A percentile compares a stretch with the other conserved stretches of the same genome.
phyloP scores from a whole-genome alignment of 805 yeast species.

The Candida oleophila region DNA sequence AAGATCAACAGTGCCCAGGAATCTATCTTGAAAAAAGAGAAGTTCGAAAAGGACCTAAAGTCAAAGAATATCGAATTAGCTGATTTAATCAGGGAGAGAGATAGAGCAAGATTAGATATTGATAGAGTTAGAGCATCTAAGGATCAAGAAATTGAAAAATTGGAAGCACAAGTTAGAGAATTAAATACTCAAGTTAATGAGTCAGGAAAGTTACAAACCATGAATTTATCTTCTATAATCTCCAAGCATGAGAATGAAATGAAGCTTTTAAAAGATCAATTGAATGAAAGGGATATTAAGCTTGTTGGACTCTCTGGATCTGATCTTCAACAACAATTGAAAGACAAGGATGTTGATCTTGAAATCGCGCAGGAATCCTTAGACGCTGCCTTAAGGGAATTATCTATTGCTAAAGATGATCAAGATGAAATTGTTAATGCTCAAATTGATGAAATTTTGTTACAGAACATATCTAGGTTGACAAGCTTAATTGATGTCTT shows the following conservation, averaged over 20 bases:
- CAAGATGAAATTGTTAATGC: constrained; percentile 55
- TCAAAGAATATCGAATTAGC: constrained; percentile 86
- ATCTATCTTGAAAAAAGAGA: constrained; percentile 79
- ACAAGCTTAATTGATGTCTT: constrained; percentile 65
- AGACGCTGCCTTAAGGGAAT: constrained; percentile 65
- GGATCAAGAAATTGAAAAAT: constrained; percentile 61
- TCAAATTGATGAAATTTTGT: constrained; percentile 53
- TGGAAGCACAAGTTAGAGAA: constrained; percentile 64
- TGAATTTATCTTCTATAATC: constrained; percentile 59
- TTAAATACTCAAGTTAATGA: constrained; percentile 57
- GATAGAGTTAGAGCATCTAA: constrained; percentile 68
- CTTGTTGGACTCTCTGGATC: constrained; percentile 23
- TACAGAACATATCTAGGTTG: constrained; percentile 49
- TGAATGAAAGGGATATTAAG: constrained; percentile 34
- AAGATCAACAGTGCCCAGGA: constrained; percentile 89
- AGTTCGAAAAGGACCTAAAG: constrained; percentile 77
- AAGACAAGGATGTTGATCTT: constrained; percentile 72
- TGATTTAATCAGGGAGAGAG: constrained; percentile 85
- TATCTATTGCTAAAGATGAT: constrained; percentile 51
- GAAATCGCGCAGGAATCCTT: constrained; percentile 78
- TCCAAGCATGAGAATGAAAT: constrained; percentile 64
- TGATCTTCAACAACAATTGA: constrained; percentile 45
- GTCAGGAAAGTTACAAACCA: constrained; percentile 60
- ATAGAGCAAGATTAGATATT: constrained; percentile 79
- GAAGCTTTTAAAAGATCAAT: constrained; percentile 48